phyloP scores from a whole-genome alignment of 805 yeast species.

The Metschnikowia peoriensis region DNA sequence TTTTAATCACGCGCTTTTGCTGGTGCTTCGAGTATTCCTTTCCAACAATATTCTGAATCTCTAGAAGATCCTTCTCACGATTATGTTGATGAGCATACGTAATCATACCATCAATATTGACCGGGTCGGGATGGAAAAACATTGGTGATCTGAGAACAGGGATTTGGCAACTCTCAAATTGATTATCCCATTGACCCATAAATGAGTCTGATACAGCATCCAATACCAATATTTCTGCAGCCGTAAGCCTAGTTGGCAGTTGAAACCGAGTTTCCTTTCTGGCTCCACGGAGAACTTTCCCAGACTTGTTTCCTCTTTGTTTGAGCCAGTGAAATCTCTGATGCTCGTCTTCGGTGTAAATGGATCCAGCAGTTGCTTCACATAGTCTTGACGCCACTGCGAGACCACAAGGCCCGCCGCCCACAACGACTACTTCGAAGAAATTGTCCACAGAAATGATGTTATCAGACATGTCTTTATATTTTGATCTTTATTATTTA shows the following conservation, averaged over 20 bases:
- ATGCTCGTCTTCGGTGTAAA: slow-evolving; percentile 47
- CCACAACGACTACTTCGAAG: slow-evolving; percentile 39
- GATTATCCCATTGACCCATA: slow-evolving; percentile 45
- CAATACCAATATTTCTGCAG: slow-evolving; percentile 35
- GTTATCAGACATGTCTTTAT: not conserved
- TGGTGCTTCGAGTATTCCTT: slow-evolving; percentile 44
- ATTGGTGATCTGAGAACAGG: slow-evolving; percentile 46
- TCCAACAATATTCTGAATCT: slow-evolving; percentile 44
- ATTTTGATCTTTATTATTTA: not conserved
- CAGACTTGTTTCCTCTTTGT: slow-evolving; percentile 30
- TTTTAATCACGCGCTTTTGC: slow-evolving; percentile 28
- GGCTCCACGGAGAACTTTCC: slow-evolving; percentile 13
- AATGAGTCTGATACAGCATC: slow-evolving; percentile 34
- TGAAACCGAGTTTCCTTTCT: slow-evolving; percentile 14
- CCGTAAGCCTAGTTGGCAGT: slow-evolving; percentile 11
- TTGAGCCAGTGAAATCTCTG: slow-evolving; percentile 46
- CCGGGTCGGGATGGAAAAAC: slow-evolving; percentile 49
- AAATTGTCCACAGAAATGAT: slow-evolving; percentile 20
- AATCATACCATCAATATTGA: slow-evolving; percentile 43
- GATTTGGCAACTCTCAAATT: slow-evolving; percentile 41
- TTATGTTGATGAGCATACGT: slow-evolving; percentile 34
- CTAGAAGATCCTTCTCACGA: slow-evolving; percentile 37
- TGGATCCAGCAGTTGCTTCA: slow-evolving; percentile 42
- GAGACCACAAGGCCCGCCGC: slow-evolving; percentile 47
- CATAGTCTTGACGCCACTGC: slow-evolving; percentile 42